phyloP scores from a whole-genome alignment of 306 rosid genomes.

The Acmispon strigosus region DNA sequence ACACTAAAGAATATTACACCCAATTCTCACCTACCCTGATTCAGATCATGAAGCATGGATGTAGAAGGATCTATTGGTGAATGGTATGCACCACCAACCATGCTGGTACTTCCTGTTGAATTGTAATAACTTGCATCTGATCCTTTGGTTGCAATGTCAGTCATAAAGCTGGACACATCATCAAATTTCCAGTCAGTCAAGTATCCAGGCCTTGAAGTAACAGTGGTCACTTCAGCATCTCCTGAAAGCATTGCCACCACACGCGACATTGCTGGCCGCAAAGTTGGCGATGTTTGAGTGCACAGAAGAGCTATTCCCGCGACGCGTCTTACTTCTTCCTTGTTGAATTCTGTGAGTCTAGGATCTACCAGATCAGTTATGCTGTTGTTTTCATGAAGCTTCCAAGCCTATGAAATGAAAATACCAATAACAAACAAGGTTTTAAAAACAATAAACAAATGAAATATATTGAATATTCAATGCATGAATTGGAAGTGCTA shows the following conservation, averaged over 20 bases:
- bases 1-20: background rate
- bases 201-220: conserved; percentile 58
- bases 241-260: conserved; percentile 74
- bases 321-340: conserved; percentile 43
- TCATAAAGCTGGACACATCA: conserved; percentile 22
- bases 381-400: conserved; percentile 43
- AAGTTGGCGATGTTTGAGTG: conserved; percentile 55
- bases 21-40: conserved; percentile 32
- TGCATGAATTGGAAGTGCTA: too few relatives aligned
- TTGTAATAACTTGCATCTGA: conserved; percentile 16
- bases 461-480: too few relatives aligned
- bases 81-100: conserved; percentile 15
- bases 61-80: conserved; percentile 16
- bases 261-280: conserved; percentile 63
- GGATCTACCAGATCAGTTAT: conserved; percentile 43
- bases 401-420: conserved; percentile 49
- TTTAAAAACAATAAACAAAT: background rate
- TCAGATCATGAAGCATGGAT: conserved; percentile 20
- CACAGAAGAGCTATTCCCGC: conserved; percentile 50
- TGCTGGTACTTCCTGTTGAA: conserved; percentile 30
- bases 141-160: conserved; percentile 20
- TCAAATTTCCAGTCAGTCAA: conserved; percentile 61
- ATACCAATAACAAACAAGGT: background rate
- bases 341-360: conserved; percentile 25
- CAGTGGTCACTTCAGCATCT: conserved; percentile 47